Evolutionary conservation across 495 filamentous ascomycete species (phyloP).

Genomic region (Lindgomyces ingoldianus): DNA sequence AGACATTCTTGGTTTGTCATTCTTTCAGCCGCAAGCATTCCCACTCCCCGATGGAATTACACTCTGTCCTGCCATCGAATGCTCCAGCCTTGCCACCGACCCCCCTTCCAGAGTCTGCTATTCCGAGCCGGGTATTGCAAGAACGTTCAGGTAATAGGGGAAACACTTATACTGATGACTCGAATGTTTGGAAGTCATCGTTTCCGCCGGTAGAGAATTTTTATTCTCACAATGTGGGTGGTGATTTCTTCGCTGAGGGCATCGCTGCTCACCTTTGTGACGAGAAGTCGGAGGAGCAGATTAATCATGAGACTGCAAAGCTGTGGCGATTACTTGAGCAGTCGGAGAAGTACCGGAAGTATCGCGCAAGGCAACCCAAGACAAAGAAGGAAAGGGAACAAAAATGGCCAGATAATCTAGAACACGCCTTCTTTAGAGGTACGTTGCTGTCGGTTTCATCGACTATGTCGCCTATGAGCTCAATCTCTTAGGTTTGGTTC

Average conservation of each 20-base stretch:
- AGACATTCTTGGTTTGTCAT: conserved; percentile 36
- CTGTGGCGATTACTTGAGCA: conserved; percentile 40
- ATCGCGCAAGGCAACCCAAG: conserved; percentile 63
- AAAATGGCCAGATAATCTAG: conserved; percentile 77
- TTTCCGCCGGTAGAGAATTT: conserved; percentile 21
- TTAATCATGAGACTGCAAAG: conserved; percentile 33
- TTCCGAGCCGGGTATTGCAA: conserved; percentile 39
- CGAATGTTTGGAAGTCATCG: conserved; percentile 22
- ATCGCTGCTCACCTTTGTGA: conserved; percentile 6
- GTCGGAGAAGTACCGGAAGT: conserved; percentile 62
- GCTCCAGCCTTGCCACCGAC: conserved; percentile 39
- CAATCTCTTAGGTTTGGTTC: conserved; percentile 66
- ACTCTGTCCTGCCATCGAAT: conserved; percentile 48
- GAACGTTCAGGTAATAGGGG: conserved; percentile 45
- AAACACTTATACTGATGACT: conserved; percentile 10
- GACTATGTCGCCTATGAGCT: conserved; percentile 20
- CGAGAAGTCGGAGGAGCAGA: conserved; percentile 29
- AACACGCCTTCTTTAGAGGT: conserved; percentile 91
- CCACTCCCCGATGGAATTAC: conserved; percentile 30
- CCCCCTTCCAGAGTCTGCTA: conserved; percentile 1
- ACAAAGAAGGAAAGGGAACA: conserved; percentile 56
- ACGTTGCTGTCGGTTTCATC: conserved; percentile 36
- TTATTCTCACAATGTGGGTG: conserved; percentile 2
- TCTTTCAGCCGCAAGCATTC: conserved; percentile 39
- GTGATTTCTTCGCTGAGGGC: conserved; percentile 21